These are phyloP conservation scores for Cenchrus purpureus DNA, from an alignment of 176 grass and related monocot genomes.

Conservation along the genomic window DNA sequence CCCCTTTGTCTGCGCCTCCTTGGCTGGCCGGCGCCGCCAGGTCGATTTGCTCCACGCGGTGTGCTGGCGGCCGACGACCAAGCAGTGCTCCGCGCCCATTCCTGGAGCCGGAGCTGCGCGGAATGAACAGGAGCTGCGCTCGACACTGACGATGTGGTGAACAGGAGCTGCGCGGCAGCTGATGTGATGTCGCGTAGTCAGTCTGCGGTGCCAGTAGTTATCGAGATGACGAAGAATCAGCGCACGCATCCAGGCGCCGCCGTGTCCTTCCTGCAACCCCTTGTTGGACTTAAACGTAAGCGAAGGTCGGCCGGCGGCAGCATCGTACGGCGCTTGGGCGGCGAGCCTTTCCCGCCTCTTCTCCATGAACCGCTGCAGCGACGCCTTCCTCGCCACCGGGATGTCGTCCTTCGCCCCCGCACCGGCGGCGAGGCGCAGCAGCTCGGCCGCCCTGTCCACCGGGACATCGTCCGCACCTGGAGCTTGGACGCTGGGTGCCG, in stretches of 20 bases:
- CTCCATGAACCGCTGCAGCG: slow-evolving; percentile 69
- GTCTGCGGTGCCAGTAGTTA: neutral
- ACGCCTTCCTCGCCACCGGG: slow-evolving; percentile 63
- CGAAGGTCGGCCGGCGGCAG: neutral
- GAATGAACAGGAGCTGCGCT: too few relatives aligned
- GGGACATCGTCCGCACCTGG: slow-evolving; percentile 30
- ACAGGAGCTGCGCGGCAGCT: too few relatives aligned
- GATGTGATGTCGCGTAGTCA: too few relatives aligned
- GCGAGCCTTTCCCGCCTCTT: slow-evolving; percentile 64
- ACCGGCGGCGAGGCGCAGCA: slow-evolving; percentile 28
- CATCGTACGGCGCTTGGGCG: slow-evolving; percentile 29
- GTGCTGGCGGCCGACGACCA: too few relatives aligned
- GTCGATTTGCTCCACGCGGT: too few relatives aligned
- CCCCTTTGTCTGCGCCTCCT: too few relatives aligned
- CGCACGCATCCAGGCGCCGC: neutral
- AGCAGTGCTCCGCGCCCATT: too few relatives aligned
- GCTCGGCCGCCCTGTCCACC: slow-evolving; percentile 45
- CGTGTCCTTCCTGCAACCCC: neutral
- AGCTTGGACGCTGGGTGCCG: too few relatives aligned
- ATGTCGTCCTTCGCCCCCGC: slow-evolving; percentile 18
- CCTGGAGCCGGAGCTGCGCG: too few relatives aligned
- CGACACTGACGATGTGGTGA: too few relatives aligned
- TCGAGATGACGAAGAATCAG: neutral
- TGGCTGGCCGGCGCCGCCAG: too few relatives aligned
- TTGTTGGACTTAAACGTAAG: too few relatives aligned